A percentile compares a stretch with the other conserved stretches of the same genome.
Conservation (phyloP, 495 filamentous ascomycete species). For the Amphirosellinia nigrospora region DNA sequence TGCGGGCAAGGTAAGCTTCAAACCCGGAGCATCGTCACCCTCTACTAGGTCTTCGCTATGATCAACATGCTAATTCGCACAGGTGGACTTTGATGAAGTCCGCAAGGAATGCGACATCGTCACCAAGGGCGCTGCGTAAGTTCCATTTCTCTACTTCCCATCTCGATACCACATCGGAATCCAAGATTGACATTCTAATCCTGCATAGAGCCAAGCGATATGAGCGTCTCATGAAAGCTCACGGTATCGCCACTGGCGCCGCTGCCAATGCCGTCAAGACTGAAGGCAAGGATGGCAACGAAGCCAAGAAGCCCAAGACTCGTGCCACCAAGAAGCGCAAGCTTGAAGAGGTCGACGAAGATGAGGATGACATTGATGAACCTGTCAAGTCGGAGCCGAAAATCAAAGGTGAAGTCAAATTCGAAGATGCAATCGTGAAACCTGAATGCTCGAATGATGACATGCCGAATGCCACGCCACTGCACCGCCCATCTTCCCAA, state of each 20-base stretch:
- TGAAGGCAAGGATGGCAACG: conserved; percentile 34
- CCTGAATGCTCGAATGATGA: conserved; percentile 32
- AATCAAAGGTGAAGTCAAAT: conserved; percentile 41
- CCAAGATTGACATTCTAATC: conserved; percentile 7
- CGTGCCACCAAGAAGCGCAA: conserved; percentile 49
- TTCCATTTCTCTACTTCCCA: conserved; percentile 24
- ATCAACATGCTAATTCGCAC: conserved; percentile 28
- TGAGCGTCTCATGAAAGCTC: conserved; percentile 65
- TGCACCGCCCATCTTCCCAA: conserved; percentile 17
- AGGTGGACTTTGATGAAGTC: conserved; percentile 68
- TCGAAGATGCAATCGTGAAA: conserved; percentile 42
- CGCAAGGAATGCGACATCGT: conserved; percentile 68
- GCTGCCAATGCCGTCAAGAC: conserved; percentile 34
- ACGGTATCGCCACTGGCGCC: conserved; percentile 48
- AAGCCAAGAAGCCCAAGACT: conserved; percentile 30
- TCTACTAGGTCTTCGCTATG: neutral
- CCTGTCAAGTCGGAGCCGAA: conserved; percentile 37
- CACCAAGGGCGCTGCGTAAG: conserved; percentile 71
- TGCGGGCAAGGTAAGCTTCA: conserved; percentile 60
- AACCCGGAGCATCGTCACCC: neutral
- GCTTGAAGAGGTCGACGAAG: conserved; percentile 39
- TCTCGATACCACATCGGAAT: neutral
- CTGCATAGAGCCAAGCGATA: conserved; percentile 65
- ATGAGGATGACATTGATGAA: conserved; percentile 45
- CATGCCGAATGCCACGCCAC: neutral